Evolutionary conservation across 306 rosid genomes (phyloP).

Genomic region (Pueraria montana): DNA sequence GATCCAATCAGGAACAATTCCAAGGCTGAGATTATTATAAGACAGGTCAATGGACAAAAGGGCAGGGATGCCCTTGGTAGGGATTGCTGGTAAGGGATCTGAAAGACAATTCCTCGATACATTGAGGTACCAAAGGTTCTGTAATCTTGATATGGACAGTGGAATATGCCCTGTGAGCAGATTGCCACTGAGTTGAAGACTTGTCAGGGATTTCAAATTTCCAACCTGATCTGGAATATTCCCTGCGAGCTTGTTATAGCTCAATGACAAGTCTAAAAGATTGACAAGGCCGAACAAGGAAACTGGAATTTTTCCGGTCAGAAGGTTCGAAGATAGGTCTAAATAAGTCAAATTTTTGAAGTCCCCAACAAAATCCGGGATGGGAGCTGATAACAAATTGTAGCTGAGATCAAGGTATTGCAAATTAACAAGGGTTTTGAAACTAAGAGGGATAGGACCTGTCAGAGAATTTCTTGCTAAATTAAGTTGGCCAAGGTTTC

Average conservation of each 20-base stretch:
- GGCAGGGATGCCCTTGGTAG: conserved; percentile 73
- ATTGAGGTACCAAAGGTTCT: conserved; percentile 89
- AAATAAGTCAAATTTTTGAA: conserved; percentile 63
- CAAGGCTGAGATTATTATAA: conserved; percentile 80
- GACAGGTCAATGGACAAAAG: conserved; percentile 91
- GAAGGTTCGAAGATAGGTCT: conserved; percentile 81
- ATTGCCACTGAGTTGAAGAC: conserved; percentile 76
- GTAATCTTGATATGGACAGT: conserved; percentile 71
- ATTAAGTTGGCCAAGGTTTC: conserved; percentile 69
- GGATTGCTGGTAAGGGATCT: conserved; percentile 71
- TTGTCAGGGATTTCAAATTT: conserved; percentile 72
- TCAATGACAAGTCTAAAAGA: conserved; percentile 80
- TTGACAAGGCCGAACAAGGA: conserved; percentile 71
- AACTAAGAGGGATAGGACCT: conserved; percentile 76
- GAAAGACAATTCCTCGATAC: conserved; percentile 80
- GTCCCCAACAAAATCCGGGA: conserved; percentile 77
- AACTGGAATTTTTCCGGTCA: conserved; percentile 75
- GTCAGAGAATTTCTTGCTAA: conserved; percentile 73
- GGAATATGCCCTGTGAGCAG: conserved; percentile 77
- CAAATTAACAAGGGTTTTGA: conserved; percentile 60
- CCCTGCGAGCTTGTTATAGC: conserved; percentile 82
- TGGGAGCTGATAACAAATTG: conserved; percentile 70
- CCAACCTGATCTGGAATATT: conserved; percentile 77
- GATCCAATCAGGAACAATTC: conserved; percentile 87
- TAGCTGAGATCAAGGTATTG: conserved; percentile 84